Percentiles rank a stretch among this genome's conserved stretches.
These are phyloP conservation scores for Penicillium sclerotiorum DNA, from an alignment of 2,329 filamentous ascomycete species.

Conservation along the genomic window DNA sequence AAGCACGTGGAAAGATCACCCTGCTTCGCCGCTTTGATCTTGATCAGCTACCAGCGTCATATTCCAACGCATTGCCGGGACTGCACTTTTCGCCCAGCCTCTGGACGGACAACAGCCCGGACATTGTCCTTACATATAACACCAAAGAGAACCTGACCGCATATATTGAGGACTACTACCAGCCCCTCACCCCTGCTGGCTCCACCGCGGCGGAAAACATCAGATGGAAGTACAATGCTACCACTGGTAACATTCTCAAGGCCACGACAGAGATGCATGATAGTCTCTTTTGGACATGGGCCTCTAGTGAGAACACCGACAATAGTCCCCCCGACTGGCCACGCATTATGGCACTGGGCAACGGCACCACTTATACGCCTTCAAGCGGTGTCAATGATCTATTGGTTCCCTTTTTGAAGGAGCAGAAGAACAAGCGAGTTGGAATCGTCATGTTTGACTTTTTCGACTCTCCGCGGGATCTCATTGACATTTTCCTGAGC, in stretches of 20 bases:
- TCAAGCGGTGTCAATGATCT: constrained; percentile 51
- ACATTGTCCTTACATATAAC: constrained; percentile 50
- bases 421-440: constrained; percentile 47
- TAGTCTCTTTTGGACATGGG: constrained; percentile 53
- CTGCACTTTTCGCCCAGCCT: constrained; percentile 49
- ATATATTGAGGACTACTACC: constrained; percentile 56
- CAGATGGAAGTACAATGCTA: constrained; percentile 50
- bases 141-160: constrained; percentile 39
- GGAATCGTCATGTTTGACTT: constrained; percentile 59
- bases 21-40: constrained; percentile 53
- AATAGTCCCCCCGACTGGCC: constrained; percentile 47
- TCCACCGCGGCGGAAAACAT: constrained; percentile 44
- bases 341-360: constrained; percentile 51
- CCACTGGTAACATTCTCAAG: constrained; percentile 40
- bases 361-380: constrained; percentile 40
- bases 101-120: constrained; percentile 49
- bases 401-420: constrained; percentile 40
- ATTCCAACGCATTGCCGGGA: constrained; percentile 46
- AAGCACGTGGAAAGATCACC: constrained; percentile 43
- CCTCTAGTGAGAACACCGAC: constrained; percentile 47
- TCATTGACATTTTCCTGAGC: constrained; percentile 45
- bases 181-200: constrained; percentile 35
- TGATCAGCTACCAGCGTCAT: constrained; percentile 38
- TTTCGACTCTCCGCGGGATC: constrained; percentile 47
- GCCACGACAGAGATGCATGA: constrained; percentile 40